A percentile compares a stretch with the other conserved stretches of the same genome.
These are phyloP conservation scores for Gynostemma pentaphyllum DNA, from an alignment of 306 rosid species.

Conservation along the genomic window DNA sequence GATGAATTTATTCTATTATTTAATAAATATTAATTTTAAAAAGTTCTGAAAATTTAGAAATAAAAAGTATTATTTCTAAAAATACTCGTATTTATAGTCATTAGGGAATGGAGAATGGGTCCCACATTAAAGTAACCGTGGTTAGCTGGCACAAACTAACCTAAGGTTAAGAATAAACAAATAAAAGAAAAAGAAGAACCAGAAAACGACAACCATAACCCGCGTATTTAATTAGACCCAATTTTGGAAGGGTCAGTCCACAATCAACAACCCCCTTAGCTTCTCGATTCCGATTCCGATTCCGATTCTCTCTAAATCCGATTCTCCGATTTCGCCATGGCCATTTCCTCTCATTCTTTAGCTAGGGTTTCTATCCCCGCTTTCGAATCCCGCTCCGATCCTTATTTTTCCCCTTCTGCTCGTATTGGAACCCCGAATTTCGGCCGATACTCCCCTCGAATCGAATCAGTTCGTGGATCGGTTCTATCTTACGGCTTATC, in stretches of 20 bases:
- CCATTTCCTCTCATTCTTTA: constrained; percentile 32
- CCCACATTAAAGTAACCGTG: constrained; percentile 14
- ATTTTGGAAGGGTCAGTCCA: neutral
- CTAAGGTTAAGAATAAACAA: neutral
- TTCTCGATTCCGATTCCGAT: neutral
- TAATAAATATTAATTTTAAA: no score
- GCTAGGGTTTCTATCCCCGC: constrained; percentile 20
- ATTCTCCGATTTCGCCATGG: constrained; percentile 28
- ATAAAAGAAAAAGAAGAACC: neutral
- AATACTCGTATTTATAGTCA: no score
- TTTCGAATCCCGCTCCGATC: constrained; percentile 38
- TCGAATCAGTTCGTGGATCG: neutral
- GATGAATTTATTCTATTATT: no score
- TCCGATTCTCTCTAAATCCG: neutral
- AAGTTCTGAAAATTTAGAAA: no score
- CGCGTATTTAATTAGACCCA: neutral
- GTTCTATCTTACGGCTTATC: constrained; percentile 22
- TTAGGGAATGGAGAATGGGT: no score
- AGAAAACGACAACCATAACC: constrained; percentile 14
- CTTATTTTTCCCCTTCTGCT: constrained; percentile 28
- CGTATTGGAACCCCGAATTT: constrained; percentile 16
- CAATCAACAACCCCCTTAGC: neutral
- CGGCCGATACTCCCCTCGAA: constrained; percentile 9
- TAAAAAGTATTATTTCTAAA: no score
- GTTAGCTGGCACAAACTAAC: constrained; percentile 4